Evolutionary conservation across 2,329 filamentous ascomycete genomes (phyloP).

Genomic region (Cladosporium sp.): DNA sequence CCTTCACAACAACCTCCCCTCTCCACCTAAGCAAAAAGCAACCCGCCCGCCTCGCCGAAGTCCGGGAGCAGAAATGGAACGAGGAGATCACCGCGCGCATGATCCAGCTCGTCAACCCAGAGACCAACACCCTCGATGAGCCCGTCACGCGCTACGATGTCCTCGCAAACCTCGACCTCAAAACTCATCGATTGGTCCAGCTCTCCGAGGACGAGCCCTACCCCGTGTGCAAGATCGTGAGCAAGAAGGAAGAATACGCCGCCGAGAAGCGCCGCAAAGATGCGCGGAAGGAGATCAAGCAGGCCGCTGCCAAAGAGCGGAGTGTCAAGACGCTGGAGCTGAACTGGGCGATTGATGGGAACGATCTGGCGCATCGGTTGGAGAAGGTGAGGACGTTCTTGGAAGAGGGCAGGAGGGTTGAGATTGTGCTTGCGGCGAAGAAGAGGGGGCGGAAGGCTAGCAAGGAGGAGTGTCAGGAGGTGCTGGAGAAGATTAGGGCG

Average conservation of each 20-base stretch:
- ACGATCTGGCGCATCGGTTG: constrained; percentile 75
- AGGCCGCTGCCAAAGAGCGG: constrained; percentile 46
- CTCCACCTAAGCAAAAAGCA: constrained; percentile 30
- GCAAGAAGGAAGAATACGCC: constrained; percentile 56
- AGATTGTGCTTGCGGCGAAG: constrained; percentile 71
- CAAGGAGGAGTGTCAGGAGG: constrained; percentile 59
- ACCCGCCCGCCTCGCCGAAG: constrained; percentile 33
- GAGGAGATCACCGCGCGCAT: constrained; percentile 49
- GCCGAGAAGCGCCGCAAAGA: constrained; percentile 47
- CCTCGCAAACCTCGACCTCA: constrained; percentile 51
- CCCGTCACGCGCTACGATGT: constrained; percentile 39
- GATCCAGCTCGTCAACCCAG: constrained; percentile 48
- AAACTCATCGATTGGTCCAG: constrained; percentile 55
- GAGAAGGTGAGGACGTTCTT: constrained; percentile 70
- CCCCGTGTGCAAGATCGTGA: constrained; percentile 72
- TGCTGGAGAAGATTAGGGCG: constrained; percentile 57
- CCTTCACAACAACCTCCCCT: constrained; percentile 24
- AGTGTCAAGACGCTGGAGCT: constrained; percentile 78
- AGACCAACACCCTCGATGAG: constrained; percentile 39
- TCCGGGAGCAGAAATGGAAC: constrained; percentile 49
- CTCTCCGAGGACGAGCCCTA: constrained; percentile 45
- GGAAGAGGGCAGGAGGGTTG: constrained; percentile 72
- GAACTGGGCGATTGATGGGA: constrained; percentile 79
- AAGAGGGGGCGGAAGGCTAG: constrained; percentile 62
- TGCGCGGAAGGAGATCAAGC: constrained; percentile 48